Evolutionary conservation across 1,284 basidiomycete species (phyloP).

Genomic region (Ceratobasidium sp.): DNA sequence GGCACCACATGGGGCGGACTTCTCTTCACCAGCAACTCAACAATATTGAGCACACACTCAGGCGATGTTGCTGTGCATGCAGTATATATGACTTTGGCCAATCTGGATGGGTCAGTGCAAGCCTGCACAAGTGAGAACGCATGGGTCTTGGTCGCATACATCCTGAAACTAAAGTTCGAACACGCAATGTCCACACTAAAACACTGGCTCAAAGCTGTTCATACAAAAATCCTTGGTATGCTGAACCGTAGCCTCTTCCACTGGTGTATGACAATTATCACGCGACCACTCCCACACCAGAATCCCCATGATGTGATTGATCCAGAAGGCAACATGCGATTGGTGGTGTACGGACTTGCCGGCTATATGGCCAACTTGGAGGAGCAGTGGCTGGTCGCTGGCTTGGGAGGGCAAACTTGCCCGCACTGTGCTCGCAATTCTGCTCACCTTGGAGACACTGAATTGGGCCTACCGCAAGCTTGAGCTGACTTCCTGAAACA

Average conservation of each 20-base stretch:
- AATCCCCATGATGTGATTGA: slow-evolving; percentile 26
- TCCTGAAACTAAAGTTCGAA: slow-evolving; percentile 21
- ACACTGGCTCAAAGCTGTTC: slow-evolving; percentile 7
- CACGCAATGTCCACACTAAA: neutral
- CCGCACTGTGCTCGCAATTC: neutral
- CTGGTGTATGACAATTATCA: slow-evolving; percentile 29
- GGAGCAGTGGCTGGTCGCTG: neutral
- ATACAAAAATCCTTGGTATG: neutral
- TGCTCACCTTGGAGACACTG: slow-evolving; percentile 19
- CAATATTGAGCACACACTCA: neutral
- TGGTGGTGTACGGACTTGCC: neutral
- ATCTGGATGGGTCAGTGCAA: neutral
- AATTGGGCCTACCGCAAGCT: neutral
- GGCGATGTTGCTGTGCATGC: slow-evolving; percentile 6
- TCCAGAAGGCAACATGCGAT: slow-evolving; percentile 16
- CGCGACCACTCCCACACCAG: slow-evolving; percentile 1
- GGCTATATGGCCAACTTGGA: slow-evolving; percentile 15
- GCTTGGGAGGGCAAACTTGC: slow-evolving; percentile 6
- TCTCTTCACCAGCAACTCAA: neutral
- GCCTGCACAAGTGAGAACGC: slow-evolving; percentile 9
- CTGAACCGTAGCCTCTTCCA: slow-evolving; percentile 19
- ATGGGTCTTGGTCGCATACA: slow-evolving; percentile 18
- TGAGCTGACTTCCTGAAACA: neutral
- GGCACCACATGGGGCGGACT: neutral
- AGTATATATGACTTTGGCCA: slow-evolving; percentile 15